phyloP scores from a whole-genome alignment of 352 stramenopile genomes.

The Blastocystis hominis region DNA sequence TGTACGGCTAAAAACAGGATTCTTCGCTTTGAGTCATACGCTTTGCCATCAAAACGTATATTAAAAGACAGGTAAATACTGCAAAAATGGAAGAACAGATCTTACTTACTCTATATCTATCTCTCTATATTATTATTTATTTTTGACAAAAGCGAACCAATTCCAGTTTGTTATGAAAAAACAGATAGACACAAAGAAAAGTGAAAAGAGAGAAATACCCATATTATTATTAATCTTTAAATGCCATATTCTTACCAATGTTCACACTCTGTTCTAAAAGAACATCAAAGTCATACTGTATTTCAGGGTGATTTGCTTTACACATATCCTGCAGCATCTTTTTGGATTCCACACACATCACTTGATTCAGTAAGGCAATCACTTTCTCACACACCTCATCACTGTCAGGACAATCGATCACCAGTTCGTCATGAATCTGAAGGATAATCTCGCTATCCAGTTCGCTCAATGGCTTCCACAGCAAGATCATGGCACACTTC shows the following conservation, averaged over 20 bases:
- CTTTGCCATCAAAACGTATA: too few species aligned
- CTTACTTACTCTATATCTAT: too few species aligned
- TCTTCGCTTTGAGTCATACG: too few species aligned
- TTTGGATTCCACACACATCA: slow-evolving; percentile 10
- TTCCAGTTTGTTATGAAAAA: neutral
- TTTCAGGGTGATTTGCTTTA: neutral
- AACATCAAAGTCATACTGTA: neutral
- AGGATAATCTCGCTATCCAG: slow-evolving; percentile 57
- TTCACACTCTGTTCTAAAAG: slow-evolving; percentile 19
- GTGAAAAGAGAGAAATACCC: neutral
- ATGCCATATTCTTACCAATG: slow-evolving; percentile 12
- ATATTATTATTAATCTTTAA: neutral
- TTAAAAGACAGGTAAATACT: too few species aligned
- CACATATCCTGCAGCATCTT: neutral
- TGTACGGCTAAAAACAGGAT: too few species aligned
- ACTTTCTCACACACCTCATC: neutral
- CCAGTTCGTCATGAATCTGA: slow-evolving; percentile 66
- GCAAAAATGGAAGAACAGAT: too few species aligned
- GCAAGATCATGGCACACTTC: slow-evolving; percentile 65
- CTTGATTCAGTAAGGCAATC: neutral
- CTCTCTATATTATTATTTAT: neutral
- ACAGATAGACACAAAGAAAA: neutral
- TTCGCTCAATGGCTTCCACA: slow-evolving; percentile 48
- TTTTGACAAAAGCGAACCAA: neutral
- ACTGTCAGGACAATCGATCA: slow-evolving; percentile 61